Evolutionary conservation across 1,284 basidiomycete species (phyloP).

Genomic region (Apiotrichum veenhuisii): DNA sequence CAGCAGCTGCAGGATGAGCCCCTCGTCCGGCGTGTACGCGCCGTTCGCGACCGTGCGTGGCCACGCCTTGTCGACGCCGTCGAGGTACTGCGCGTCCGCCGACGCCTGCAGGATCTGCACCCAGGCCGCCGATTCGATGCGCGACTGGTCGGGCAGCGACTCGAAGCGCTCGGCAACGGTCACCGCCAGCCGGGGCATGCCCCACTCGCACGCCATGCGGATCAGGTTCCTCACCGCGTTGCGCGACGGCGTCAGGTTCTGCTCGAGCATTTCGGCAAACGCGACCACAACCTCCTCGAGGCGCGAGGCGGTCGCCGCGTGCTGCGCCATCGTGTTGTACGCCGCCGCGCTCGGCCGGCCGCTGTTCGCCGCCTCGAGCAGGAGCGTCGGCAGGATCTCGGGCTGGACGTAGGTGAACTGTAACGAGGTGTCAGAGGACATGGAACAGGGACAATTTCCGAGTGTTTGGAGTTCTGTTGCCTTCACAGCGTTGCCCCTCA

Average conservation of each 20-base stretch:
- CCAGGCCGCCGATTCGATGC: slow-evolving; percentile 24
- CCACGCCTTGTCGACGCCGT: slow-evolving; percentile 67
- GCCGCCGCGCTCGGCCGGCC: slow-evolving; percentile 7
- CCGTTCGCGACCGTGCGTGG: slow-evolving; percentile 56
- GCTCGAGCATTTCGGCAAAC: slow-evolving; percentile 32
- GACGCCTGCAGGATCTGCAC: slow-evolving; percentile 35
- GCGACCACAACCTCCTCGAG: slow-evolving; percentile 33
- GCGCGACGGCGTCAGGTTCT: slow-evolving; percentile 18
- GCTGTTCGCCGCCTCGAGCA: slow-evolving; percentile 16
- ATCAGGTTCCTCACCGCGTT: slow-evolving; percentile 20
- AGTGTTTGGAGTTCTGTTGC: too few species aligned
- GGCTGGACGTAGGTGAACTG: slow-evolving; percentile 26
- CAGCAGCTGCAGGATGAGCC: slow-evolving; percentile 64
- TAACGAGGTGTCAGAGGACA: too few species aligned
- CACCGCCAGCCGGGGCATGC: slow-evolving; percentile 32
- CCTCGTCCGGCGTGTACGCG: slow-evolving; percentile 65
- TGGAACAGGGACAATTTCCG: background rate
- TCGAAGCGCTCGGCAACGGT: slow-evolving; percentile 29
- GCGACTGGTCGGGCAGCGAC: slow-evolving; percentile 9
- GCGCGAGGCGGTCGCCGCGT: slow-evolving; percentile 14
- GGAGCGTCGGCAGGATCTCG: slow-evolving; percentile 31
- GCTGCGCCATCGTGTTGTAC: slow-evolving; percentile 24
- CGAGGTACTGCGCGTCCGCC: slow-evolving; percentile 51
- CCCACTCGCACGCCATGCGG: slow-evolving; percentile 33
- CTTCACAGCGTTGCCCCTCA: too few species aligned